A percentile compares a stretch with the other conserved stretches of the same genome.
Evolutionary conservation across 306 rosid species (phyloP).

Genomic region (Trifolium subterraneum): DNA sequence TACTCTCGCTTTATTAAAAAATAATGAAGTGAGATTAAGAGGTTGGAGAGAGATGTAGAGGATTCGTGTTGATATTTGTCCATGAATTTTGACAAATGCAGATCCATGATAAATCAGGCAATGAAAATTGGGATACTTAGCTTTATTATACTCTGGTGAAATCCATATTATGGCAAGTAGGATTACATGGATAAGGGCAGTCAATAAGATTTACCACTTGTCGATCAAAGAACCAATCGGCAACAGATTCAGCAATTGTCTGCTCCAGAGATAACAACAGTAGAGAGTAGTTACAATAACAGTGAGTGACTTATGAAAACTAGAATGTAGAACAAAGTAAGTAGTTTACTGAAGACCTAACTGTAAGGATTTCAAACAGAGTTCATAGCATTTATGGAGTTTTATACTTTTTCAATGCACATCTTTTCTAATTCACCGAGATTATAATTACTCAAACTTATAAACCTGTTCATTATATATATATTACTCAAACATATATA

Average conservation of each 20-base stretch:
- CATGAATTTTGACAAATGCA: conserved; percentile 32
- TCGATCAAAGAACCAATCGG: conserved; percentile 80
- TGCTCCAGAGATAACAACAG: conserved; percentile 48
- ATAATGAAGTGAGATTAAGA: background rate
- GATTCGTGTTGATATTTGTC: conserved; percentile 15
- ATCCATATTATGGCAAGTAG: conserved; percentile 78
- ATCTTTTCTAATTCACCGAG: background rate
- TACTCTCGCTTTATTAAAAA: background rate
- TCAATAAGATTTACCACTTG: conserved; percentile 63
- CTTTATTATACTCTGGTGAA: conserved; percentile 46
- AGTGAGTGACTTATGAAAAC: conserved; percentile 19
- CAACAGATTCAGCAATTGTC: conserved; percentile 93
- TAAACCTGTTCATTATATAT: background rate
- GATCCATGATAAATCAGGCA: conserved; percentile 29
- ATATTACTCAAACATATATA: conserved; percentile 1
- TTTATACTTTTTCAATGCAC: conserved; percentile 1
- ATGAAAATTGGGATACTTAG: conserved; percentile 21
- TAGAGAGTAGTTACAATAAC: conserved; percentile 26
- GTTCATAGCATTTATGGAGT: background rate
- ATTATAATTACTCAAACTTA: conserved; percentile 7
- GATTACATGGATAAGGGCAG: conserved; percentile 91
- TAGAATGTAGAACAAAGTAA: conserved; percentile 13
- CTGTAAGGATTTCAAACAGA: background rate
- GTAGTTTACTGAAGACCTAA: conserved; percentile 6
- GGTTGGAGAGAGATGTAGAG: background rate